Conservation (phyloP, 441 rosid genomes). For the Euphorbia schlechtendalii region DNA sequence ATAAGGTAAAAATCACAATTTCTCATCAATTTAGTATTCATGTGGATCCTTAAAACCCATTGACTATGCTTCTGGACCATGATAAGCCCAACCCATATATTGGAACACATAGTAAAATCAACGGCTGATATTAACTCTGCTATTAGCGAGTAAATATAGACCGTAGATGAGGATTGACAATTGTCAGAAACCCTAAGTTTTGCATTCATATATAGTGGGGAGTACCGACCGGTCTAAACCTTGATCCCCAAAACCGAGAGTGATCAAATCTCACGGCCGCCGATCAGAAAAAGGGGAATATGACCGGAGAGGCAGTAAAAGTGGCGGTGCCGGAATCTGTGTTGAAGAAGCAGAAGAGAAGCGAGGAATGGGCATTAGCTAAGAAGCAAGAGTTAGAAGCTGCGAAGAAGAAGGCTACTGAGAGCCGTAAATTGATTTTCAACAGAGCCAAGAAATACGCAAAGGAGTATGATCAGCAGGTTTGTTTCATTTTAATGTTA, state of each 20-base stretch:
- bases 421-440: constrained; percentile 46
- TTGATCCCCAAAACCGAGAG: not conserved
- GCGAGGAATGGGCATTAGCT: too few relatives aligned
- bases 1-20: too few relatives aligned
- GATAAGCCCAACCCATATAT: too few relatives aligned
- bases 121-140: not conserved
- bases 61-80: too few relatives aligned
- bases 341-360: constrained; percentile 11
- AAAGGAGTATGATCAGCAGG: constrained; percentile 51
- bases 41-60: too few relatives aligned
- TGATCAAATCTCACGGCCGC: not conserved
- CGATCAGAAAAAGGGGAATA: constrained; percentile 21
- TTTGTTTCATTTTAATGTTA: too few relatives aligned
- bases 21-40: too few relatives aligned
- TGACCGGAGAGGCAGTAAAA: constrained; percentile 44
- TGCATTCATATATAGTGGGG: not conserved
- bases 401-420: constrained; percentile 40
- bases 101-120: too few relatives aligned
- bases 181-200: constrained; percentile 6
- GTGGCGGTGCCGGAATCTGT: constrained; percentile 11
- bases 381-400: constrained; percentile 43
- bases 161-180: not conserved
- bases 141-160: not conserved
- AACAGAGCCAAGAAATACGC: constrained; percentile 52
- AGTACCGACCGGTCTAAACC: too few relatives aligned